phyloP scores from a whole-genome alignment of 352 stramenopile species.

The Phytopythium aichiense region DNA sequence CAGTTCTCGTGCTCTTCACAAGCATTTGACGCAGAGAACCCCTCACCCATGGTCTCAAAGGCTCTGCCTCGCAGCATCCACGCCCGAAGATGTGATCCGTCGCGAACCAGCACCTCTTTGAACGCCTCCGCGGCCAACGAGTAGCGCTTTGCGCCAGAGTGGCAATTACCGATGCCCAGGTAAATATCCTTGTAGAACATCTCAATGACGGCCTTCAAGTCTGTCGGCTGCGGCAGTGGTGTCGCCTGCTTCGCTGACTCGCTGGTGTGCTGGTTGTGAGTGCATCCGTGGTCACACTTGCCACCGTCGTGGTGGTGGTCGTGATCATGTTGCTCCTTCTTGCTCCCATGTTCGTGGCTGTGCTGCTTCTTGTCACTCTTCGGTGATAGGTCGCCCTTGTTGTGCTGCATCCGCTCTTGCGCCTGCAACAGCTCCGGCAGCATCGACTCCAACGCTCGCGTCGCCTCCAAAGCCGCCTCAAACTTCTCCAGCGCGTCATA shows the following conservation, averaged over 20 bases:
- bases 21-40: neutral
- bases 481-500: slow-evolving; percentile 18
- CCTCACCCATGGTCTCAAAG: slow-evolving; percentile 50
- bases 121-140: slow-evolving; percentile 52
- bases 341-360: neutral
- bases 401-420: slow-evolving; percentile 14
- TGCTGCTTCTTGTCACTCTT: neutral
- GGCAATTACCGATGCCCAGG: slow-evolving; percentile 43
- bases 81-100: slow-evolving; percentile 36
- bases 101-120: slow-evolving; percentile 60
- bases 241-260: slow-evolving; percentile 6
- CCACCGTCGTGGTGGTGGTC: slow-evolving; percentile 9
- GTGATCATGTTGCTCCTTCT: slow-evolving; percentile 6
- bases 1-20: neutral
- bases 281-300: slow-evolving; percentile 8
- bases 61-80: slow-evolving; percentile 49
- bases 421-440: slow-evolving; percentile 29
- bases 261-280: slow-evolving; percentile 5
- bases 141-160: slow-evolving; percentile 21
- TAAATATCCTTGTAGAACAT: slow-evolving; percentile 76
- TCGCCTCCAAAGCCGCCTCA: slow-evolving; percentile 27
- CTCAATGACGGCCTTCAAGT: slow-evolving; percentile 45
- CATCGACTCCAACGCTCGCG: slow-evolving; percentile 32
- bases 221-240: slow-evolving; percentile 34
- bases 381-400: slow-evolving; percentile 2